phyloP scores from a whole-genome alignment of 371 early-diverging fungal species.

The Lichtheimia corymbifera region DNA sequence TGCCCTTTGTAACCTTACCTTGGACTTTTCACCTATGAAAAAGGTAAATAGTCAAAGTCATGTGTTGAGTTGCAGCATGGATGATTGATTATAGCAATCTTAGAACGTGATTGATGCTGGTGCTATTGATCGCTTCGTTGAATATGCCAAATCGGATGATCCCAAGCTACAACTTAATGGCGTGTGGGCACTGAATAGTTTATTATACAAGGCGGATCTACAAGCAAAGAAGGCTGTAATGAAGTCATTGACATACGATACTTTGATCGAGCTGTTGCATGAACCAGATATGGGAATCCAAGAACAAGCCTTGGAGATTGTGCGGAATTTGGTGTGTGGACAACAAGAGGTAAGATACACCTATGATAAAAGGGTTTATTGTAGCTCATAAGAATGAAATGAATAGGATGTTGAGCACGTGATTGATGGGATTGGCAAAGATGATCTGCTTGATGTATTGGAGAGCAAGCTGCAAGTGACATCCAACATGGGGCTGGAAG shows the following conservation, averaged over 20 bases:
- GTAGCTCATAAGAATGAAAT: too few relatives aligned
- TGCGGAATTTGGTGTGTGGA: constrained; percentile 79
- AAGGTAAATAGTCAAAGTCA: constrained; percentile 32
- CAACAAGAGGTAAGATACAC: constrained; percentile 46
- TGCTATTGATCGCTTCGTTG: constrained; percentile 73
- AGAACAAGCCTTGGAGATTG: constrained; percentile 79
- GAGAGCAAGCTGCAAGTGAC: constrained; percentile 64
- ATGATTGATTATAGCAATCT: not conserved
- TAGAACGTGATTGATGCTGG: constrained; percentile 75
- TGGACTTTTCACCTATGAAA: constrained; percentile 91
- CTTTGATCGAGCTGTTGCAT: constrained; percentile 63
- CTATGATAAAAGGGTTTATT: too few relatives aligned
- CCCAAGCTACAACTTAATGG: constrained; percentile 69
- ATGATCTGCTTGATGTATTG: constrained; percentile 60
- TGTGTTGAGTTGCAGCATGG: not conserved
- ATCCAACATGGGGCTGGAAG: constrained; percentile 38
- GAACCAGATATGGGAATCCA: constrained; percentile 67
- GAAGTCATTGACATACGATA: constrained; percentile 65
- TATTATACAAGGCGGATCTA: constrained; percentile 73
- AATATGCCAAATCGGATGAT: constrained; percentile 56
- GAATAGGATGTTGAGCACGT: constrained; percentile 67
- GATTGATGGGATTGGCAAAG: constrained; percentile 71
- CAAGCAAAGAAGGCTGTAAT: constrained; percentile 73
- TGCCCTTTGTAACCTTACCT: constrained; percentile 83
- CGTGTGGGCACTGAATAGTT: constrained; percentile 85